phyloP scores from a whole-genome alignment of 176 grass and related monocot genomes.

The Urochloa ruziziensis region DNA sequence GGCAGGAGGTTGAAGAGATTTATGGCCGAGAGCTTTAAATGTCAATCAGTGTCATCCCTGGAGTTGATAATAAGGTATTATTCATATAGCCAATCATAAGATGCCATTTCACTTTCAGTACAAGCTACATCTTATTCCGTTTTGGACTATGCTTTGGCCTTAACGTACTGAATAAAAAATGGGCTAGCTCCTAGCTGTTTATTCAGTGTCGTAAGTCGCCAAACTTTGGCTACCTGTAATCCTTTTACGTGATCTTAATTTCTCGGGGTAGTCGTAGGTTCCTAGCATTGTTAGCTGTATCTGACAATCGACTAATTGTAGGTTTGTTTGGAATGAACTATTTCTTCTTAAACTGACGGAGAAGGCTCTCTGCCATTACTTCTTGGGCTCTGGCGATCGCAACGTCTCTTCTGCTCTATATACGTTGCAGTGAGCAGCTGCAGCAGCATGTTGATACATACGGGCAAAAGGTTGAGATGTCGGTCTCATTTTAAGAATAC shows the following conservation, averaged over 20 bases:
- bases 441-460: too few species aligned
- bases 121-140: neutral
- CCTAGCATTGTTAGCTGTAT: neutral
- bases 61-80: neutral
- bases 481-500: neutral
- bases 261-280: neutral
- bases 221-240: neutral
- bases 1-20: neutral
- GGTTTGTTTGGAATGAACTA: neutral
- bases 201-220: neutral
- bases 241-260: neutral
- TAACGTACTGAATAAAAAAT: neutral
- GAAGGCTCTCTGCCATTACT: too few species aligned
- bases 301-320: neutral
- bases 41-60: neutral
- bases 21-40: neutral
- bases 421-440: too few species aligned
- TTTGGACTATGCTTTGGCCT: neutral
- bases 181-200: neutral
- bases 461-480: neutral
- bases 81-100: neutral
- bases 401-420: too few species aligned
- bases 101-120: neutral
- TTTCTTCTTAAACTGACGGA: too few species aligned
- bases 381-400: too few species aligned